Percentiles rank a stretch among this genome's conserved stretches.
These are phyloP conservation scores for Rhinocladiella similis DNA, from an alignment of 2,329 filamentous ascomycete species.

Conservation along the genomic window DNA sequence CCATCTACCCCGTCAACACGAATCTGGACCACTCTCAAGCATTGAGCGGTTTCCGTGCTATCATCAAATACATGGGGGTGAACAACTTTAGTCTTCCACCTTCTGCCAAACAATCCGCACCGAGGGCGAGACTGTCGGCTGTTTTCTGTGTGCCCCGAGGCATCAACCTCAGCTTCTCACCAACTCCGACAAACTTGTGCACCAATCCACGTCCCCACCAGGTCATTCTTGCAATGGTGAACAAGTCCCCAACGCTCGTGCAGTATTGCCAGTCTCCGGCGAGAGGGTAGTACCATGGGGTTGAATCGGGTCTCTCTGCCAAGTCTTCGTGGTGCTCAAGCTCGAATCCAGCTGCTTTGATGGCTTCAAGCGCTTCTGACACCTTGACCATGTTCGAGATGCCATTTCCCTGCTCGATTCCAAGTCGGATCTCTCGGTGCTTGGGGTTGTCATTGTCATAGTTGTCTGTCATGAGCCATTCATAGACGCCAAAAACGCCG, in stretches of 20 bases:
- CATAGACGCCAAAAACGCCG: constrained; percentile 93
- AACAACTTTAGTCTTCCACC: constrained; percentile 90
- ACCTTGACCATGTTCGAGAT: constrained; percentile 97
- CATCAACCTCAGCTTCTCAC: constrained; percentile 74
- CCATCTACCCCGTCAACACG: not conserved
- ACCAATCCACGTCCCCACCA: constrained; percentile 73
- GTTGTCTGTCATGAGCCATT: constrained; percentile 97
- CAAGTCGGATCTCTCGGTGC: constrained; percentile 87
- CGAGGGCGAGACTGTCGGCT: constrained; percentile 81
- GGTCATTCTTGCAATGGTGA: constrained; percentile 86
- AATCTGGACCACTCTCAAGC: constrained; percentile 8
- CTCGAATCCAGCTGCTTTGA: constrained; percentile 85
- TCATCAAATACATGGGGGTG: constrained; percentile 98
- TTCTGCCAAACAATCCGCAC: constrained; percentile 81
- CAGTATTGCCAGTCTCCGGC: constrained; percentile 83
- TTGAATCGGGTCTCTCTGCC: constrained; percentile 69
- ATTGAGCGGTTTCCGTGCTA: constrained; percentile 73
- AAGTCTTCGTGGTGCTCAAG: constrained; percentile 83
- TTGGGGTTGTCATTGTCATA: constrained; percentile 87
- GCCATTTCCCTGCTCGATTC: constrained; percentile 92
- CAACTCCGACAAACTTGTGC: constrained; percentile 72
- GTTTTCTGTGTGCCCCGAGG: constrained; percentile 89
- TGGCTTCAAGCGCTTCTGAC: constrained; percentile 75
- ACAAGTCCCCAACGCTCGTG: constrained; percentile 68
- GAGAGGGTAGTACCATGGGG: constrained; percentile 94